Base-by-base conservation (phyloP, 208 protist species). In the Wallacemonas collosoma region DNA sequence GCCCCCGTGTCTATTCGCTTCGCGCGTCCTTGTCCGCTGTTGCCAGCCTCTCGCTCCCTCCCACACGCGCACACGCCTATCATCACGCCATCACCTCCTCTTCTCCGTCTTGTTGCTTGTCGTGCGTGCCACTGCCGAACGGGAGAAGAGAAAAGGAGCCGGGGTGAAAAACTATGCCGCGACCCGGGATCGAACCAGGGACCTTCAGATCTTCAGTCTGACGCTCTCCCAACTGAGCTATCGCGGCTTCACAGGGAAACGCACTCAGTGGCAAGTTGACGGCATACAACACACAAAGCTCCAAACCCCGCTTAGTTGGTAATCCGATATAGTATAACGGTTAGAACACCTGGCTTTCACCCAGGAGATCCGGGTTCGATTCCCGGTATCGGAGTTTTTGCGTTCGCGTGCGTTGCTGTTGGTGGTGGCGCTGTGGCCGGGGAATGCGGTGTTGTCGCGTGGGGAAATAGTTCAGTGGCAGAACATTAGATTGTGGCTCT, bases 151-250 rank as follows among this genome's bases (percentile, higher is more conserved):
- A 53, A 26, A n/a, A 9, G 41, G 41, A 4, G 11, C 14, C 50
- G 9, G 12, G 44, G 15, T 68, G 53, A 87, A 88, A 90, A 79
- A 58, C 17, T 67, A 84, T 93, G 88, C 85, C 88, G 77, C 78
- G 73, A 91, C 88, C 86, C 86, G 85, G 86, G 83, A 93, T 93
- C 86, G 83, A 93, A 88, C 85, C 88, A 93, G 82, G 83, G 88
- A 93, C 83, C 88, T 93, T 93, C 82, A 93, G 83, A 93, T 91
- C 85, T 91, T 93, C 88, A 93, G 88, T 93, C 86, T 91, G 79
- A 91, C 83, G 88, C 88, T 93, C 88, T 91, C 88, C 88, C 88
- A 93, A 91, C 86, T 91, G 89, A 91, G 86, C 84, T 92, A 90
- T 91, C 79, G 75, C 76, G 86, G 86, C 88, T 84, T 67, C 56